A percentile compares a stretch with the other conserved stretches of the same genome.
These are phyloP conservation scores for Cladorrhinum samala DNA, from an alignment of 495 filamentous ascomycete genomes.

Conservation along the genomic window DNA sequence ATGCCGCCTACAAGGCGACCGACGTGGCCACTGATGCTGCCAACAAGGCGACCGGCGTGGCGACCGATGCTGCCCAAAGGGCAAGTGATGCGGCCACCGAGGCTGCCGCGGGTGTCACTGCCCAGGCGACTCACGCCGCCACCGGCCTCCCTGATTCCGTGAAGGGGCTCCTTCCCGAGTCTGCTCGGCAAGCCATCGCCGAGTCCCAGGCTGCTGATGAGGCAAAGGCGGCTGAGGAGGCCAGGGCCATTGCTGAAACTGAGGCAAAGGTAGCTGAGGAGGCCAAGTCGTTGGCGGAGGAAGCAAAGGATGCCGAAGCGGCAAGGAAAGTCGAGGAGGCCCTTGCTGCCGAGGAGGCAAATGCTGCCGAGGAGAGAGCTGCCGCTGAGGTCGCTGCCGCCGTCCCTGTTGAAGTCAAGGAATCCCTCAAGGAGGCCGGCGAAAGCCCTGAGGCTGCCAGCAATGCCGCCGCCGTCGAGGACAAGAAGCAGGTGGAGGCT, in stretches of 20 bases:
- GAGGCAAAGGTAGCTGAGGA: constrained; percentile 61
- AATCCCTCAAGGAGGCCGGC: constrained; percentile 60
- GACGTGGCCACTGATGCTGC: constrained; percentile 8
- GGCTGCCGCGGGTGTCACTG: neutral
- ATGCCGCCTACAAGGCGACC: constrained; percentile 11
- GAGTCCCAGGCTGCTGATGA: constrained; percentile 32
- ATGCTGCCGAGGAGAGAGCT: neutral
- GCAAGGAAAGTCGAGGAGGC: too few species aligned
- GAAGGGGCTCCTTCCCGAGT: constrained; percentile 16
- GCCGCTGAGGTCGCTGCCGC: constrained; percentile 35
- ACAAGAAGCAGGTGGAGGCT: constrained; percentile 70
- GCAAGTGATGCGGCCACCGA: constrained; percentile 3
- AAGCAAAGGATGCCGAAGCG: constrained; percentile 34
- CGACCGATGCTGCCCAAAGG: neutral
- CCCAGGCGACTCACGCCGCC: constrained; percentile 3
- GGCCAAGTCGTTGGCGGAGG: constrained; percentile 60
- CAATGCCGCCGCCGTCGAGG: constrained; percentile 58
- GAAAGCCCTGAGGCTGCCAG: constrained; percentile 63
- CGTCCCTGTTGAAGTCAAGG: constrained; percentile 66
- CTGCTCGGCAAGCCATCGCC: neutral
- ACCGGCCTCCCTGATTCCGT: constrained; percentile 8
- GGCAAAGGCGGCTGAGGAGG: constrained; percentile 61
- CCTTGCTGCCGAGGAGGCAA: neutral
- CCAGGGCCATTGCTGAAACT: constrained; percentile 63
- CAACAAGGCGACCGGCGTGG: neutral